A percentile compares a stretch with the other conserved stretches of the same genome.
Evolutionary conservation across 2,329 filamentous ascomycete species (phyloP).

Genomic region (Ophiostoma sp.): DNA sequence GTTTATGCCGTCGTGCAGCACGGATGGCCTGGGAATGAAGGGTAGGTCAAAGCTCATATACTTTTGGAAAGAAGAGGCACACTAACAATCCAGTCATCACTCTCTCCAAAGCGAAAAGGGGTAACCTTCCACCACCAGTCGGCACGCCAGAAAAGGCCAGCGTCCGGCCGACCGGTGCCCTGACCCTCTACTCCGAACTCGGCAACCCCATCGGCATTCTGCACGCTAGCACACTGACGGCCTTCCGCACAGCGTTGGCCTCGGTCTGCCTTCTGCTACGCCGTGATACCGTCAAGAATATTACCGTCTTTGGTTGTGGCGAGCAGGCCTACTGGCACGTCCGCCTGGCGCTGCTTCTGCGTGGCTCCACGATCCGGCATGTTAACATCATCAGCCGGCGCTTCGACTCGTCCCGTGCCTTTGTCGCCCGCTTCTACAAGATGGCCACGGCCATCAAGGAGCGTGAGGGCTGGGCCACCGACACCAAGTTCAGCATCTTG

Average conservation of each 20-base stretch:
- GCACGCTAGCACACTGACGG: slow-evolving; percentile 72
- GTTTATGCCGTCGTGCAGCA: slow-evolving; percentile 72
- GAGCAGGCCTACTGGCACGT: slow-evolving; percentile 95
- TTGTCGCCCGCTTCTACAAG: slow-evolving; percentile 55
- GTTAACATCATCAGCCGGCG: slow-evolving; percentile 81
- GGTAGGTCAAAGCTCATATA: neutral
- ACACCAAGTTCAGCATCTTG: slow-evolving; percentile 66
- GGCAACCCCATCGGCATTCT: slow-evolving; percentile 67
- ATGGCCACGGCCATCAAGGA: slow-evolving; percentile 48
- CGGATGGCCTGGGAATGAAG: slow-evolving; percentile 67
- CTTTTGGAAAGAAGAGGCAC: neutral
- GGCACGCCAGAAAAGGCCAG: slow-evolving; percentile 34
- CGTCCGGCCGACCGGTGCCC: slow-evolving; percentile 61
- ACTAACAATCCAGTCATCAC: slow-evolving; percentile 57
- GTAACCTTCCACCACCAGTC: slow-evolving; percentile 32
- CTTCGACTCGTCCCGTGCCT: slow-evolving; percentile 58
- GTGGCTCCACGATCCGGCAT: slow-evolving; percentile 67
- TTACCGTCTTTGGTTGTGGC: slow-evolving; percentile 85
- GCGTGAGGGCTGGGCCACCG: slow-evolving; percentile 60
- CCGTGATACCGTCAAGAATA: slow-evolving; percentile 68
- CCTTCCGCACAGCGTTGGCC: slow-evolving; percentile 75
- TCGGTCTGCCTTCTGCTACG: slow-evolving; percentile 65
- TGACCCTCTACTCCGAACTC: slow-evolving; percentile 66
- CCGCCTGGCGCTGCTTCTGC: slow-evolving; percentile 75
- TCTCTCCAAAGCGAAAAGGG: slow-evolving; percentile 42